Evolutionary conservation across 2,329 filamentous ascomycete species (phyloP).

Genomic region (Chaetomium strumarium): DNA sequence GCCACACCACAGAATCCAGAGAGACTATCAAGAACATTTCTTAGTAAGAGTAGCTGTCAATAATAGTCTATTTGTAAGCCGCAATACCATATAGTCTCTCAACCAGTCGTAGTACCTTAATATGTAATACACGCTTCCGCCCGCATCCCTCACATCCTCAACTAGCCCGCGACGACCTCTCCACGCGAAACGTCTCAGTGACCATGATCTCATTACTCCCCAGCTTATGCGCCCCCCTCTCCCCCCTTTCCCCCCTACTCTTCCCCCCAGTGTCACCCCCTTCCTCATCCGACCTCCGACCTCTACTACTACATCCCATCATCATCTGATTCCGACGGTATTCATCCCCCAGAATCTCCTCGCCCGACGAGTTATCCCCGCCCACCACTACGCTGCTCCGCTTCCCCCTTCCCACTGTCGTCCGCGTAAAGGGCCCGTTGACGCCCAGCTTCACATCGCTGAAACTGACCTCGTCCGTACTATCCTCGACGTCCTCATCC

Average conservation of each 20-base stretch:
- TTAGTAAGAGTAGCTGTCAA: too few relatives aligned
- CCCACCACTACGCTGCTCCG: neutral
- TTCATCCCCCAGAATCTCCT: constrained; percentile 11
- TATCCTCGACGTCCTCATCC: neutral
- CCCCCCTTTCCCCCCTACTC: neutral
- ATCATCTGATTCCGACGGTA: constrained; percentile 3
- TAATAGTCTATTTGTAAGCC: too few relatives aligned
- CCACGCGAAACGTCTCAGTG: constrained; percentile 10
- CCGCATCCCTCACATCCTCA: too few relatives aligned
- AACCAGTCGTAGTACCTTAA: too few relatives aligned
- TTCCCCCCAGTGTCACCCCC: too few relatives aligned
- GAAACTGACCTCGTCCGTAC: constrained; percentile 5
- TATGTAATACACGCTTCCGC: too few relatives aligned
- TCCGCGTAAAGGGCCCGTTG: constrained; percentile 11
- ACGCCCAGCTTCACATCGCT: constrained; percentile 10
- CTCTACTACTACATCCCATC: neutral
- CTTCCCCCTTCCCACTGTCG: constrained; percentile 3
- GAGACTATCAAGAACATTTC: too few relatives aligned
- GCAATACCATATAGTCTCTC: too few relatives aligned
- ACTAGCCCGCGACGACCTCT: neutral
- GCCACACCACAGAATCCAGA: too few relatives aligned
- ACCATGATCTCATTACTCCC: constrained; percentile 9
- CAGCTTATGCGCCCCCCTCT: neutral
- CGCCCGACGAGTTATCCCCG: constrained; percentile 2
- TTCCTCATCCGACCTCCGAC: neutral